Base-by-base conservation (phyloP, 2,329 filamentous ascomycete genomes). In the Fusarium tuaranense region DNA sequence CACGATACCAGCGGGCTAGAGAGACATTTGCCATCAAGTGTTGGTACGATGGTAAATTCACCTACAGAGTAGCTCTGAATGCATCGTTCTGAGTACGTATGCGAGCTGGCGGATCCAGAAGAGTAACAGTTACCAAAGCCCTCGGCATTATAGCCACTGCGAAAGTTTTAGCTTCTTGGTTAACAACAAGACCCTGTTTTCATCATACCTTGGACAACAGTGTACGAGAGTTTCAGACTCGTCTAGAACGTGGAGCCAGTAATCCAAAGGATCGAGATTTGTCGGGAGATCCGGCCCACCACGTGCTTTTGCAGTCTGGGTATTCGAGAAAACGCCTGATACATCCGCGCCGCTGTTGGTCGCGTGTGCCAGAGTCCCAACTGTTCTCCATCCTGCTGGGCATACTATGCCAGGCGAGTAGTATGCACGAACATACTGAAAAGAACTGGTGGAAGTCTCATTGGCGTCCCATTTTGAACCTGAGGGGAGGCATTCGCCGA, bases 91-190 rank as follows among this genome's bases (percentile, higher is more conserved):
- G 69, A 63, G 13, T 72, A 72, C 0, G 38, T 46, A 12, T 55
- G 57, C 3, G 58, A 59, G 8, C 12, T 63, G 5, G 18, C 12
- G 1, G 65, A 46, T 2, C 66, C 66, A 0, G 69, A 34, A 1
- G 70, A 73, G 12, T 22, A 18, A 6, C 71, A 73, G 0, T 30
- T 2, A 4, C 66, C 70, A 0, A 3, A 8, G 1, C 27, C n/a
- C 2, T 73, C 18, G 4, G 13, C 70, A 5, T 7, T 1, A 9
- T 72, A 72, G 5, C 16, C 36, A 30, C 70, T 73, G 7, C 1
- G 2, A 6, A 2, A n/a, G 30, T 32, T 1, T 13, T 46, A 46
- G 39, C 10, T 46, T 46, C 5, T 22, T 20, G 41, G 2, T 46
- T 20, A 46, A 46, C 20, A 5, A 63, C 2, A 72, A 41, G 22